These are phyloP conservation scores for Psilocybe cubensis DNA, from an alignment of 768 basidiomycete species.

Conservation along the genomic window DNA sequence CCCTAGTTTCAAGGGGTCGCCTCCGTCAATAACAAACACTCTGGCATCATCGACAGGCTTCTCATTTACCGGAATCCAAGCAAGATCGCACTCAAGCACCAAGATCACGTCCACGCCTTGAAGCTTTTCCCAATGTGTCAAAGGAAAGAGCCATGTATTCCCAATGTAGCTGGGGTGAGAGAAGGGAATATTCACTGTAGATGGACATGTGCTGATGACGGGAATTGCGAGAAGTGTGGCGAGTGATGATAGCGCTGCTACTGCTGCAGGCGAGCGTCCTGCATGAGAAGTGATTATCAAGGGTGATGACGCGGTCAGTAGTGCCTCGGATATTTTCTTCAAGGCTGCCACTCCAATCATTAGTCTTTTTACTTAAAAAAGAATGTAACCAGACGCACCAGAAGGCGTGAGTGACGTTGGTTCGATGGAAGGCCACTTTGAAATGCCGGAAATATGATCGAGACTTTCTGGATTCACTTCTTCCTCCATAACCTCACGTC, in stretches of 20 bases:
- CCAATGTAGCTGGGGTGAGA: slow-evolving; percentile 60
- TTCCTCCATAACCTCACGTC: slow-evolving; percentile 73
- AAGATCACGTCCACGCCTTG: slow-evolving; percentile 63
- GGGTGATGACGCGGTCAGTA: slow-evolving; percentile 53
- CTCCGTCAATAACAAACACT: slow-evolving; percentile 64
- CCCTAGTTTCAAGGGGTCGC: slow-evolving; percentile 59
- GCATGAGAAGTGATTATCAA: slow-evolving; percentile 69
- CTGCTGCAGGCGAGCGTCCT: slow-evolving; percentile 55
- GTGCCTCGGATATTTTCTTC: slow-evolving; percentile 46
- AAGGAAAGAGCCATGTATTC: slow-evolving; percentile 48
- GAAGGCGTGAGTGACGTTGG: slow-evolving; percentile 47
- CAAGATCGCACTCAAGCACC: slow-evolving; percentile 66
- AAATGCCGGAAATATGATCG: slow-evolving; percentile 27
- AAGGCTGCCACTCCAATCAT: slow-evolving; percentile 27
- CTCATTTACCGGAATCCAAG: slow-evolving; percentile 61
- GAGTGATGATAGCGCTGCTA: slow-evolving; percentile 47
- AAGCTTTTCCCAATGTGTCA: slow-evolving; percentile 49
- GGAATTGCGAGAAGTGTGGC: slow-evolving; percentile 58
- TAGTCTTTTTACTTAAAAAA: not conserved
- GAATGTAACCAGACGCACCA: slow-evolving; percentile 24
- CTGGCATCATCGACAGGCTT: slow-evolving; percentile 45
- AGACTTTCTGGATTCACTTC: slow-evolving; percentile 48
- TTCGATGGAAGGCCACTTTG: slow-evolving; percentile 57
- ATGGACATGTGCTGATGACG: slow-evolving; percentile 53
- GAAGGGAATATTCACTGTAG: slow-evolving; percentile 55